phyloP scores from a whole-genome alignment of 257 asterid species.

The Salvia splendens region DNA sequence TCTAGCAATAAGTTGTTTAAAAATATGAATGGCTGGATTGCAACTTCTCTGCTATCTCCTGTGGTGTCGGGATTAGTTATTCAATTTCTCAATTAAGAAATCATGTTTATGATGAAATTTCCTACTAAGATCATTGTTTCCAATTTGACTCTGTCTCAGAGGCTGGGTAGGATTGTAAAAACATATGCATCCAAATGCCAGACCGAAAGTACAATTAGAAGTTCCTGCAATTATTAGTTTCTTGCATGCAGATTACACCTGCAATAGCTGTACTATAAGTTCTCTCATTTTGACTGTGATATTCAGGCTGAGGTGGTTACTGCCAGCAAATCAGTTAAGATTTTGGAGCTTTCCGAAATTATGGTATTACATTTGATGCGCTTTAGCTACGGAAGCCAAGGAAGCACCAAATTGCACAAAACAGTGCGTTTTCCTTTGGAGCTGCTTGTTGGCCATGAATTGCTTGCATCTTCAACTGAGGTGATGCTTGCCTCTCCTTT shows the following conservation, averaged over 20 bases:
- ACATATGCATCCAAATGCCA: neutral
- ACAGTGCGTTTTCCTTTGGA: constrained; percentile 75
- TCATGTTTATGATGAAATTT: constrained; percentile 6
- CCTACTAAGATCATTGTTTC: neutral
- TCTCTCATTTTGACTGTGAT: constrained; percentile 22
- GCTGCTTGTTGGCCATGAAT: constrained; percentile 65
- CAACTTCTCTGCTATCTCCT: constrained; percentile 24
- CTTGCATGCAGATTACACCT: constrained; percentile 8
- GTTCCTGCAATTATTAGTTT: neutral
- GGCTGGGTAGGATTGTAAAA: constrained; percentile 6
- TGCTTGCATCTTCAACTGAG: constrained; percentile 69
- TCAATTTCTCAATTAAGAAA: constrained; percentile 9
- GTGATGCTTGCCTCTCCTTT: constrained; percentile 35
- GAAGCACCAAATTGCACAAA: constrained; percentile 76
- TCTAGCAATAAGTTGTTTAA: neutral
- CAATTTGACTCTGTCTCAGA: neutral
- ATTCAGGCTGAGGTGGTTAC: constrained; percentile 74
- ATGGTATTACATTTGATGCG: constrained; percentile 85
- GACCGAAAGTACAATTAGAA: neutral
- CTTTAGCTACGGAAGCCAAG: constrained; percentile 76
- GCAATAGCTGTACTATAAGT: constrained; percentile 23
- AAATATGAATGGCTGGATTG: constrained; percentile 24
- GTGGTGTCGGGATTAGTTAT: constrained; percentile 19
- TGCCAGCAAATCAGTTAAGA: constrained; percentile 75
- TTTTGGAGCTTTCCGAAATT: constrained; percentile 68